Evolutionary conservation across 106 monocot genomes (phyloP).

Genomic region (Allium sativum): DNA sequence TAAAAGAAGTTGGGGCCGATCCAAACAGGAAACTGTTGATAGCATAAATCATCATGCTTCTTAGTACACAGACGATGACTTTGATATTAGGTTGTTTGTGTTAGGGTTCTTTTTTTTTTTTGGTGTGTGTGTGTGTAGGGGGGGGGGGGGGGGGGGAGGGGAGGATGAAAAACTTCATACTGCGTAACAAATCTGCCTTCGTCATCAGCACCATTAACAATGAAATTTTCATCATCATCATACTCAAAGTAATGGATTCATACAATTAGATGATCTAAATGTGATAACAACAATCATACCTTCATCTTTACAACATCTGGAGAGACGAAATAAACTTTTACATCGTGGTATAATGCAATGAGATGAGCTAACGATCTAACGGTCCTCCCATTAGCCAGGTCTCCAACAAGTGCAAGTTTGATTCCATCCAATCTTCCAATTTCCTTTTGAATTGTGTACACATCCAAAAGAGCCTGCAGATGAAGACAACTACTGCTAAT

Average conservation of each 20-base stretch:
- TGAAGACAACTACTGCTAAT: no score
- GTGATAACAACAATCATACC: slow-evolving; percentile 18
- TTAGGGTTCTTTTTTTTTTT: no score
- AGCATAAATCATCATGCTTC: no score
- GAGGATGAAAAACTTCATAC: no score
- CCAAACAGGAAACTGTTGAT: no score
- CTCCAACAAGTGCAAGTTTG: slow-evolving; percentile 78
- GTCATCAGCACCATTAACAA: no score
- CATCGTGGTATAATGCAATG: slow-evolving; percentile 65
- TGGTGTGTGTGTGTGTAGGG: no score
- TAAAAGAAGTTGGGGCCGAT: no score
- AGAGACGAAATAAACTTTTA: slow-evolving; percentile 89
- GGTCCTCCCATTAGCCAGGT: slow-evolving; percentile 97
- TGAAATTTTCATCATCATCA: neutral
- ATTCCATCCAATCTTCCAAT: slow-evolving; percentile 88
- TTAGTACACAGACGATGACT: no score
- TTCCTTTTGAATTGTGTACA: slow-evolving; percentile 95
- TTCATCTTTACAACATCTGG: slow-evolving; percentile 99
- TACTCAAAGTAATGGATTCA: neutral
- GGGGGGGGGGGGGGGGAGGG: no score
- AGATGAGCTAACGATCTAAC: slow-evolving; percentile 90
- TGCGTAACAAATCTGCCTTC: no score
- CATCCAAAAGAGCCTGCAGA: slow-evolving; percentile 81
- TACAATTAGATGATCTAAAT: neutral
- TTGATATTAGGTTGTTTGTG: no score